These are phyloP conservation scores for Polychaeton citri DNA, from an alignment of 2,329 filamentous ascomycete genomes.

Conservation along the genomic window DNA sequence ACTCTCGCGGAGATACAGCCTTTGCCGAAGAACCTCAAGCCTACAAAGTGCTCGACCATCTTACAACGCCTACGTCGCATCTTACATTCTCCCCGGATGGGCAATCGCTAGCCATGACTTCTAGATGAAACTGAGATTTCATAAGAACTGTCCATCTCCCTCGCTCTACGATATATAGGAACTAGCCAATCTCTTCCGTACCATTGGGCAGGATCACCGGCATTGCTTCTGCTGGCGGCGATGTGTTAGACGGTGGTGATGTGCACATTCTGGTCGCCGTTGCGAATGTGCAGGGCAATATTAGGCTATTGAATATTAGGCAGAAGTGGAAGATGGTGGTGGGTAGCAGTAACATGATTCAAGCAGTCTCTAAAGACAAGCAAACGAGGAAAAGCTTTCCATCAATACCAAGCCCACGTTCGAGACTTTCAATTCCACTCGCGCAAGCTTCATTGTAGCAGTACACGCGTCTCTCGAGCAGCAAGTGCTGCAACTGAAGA, in stretches of 20 bases:
- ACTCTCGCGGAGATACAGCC: too few species aligned
- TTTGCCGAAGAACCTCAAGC: conserved; percentile 55
- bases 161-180: conserved; percentile 84
- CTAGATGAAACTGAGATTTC: conserved; percentile 76
- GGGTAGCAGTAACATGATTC: too few species aligned
- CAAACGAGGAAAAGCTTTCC: too few species aligned
- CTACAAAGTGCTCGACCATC: conserved; percentile 66
- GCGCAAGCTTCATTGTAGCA: too few species aligned
- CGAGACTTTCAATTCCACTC: too few species aligned
- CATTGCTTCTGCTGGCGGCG: conserved; percentile 33
- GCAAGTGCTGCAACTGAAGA: too few species aligned
- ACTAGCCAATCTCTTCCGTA: conserved; percentile 89
- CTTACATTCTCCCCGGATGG: conserved; percentile 77
- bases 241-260: conserved; percentile 15
- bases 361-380: too few species aligned
- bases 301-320: conserved; percentile 76
- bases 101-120: conserved; percentile 77
- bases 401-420: too few species aligned
- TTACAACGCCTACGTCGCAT: conserved; percentile 72
- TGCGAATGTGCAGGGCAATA: conserved; percentile 77
- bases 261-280: conserved; percentile 53
- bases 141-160: conserved; percentile 79
- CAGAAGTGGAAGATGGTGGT: too few species aligned
- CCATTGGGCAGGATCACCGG: conserved; percentile 69
- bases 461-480: too few species aligned